phyloP scores from a whole-genome alignment of 2,329 filamentous ascomycete species.

The Endocalyx cinctus region DNA sequence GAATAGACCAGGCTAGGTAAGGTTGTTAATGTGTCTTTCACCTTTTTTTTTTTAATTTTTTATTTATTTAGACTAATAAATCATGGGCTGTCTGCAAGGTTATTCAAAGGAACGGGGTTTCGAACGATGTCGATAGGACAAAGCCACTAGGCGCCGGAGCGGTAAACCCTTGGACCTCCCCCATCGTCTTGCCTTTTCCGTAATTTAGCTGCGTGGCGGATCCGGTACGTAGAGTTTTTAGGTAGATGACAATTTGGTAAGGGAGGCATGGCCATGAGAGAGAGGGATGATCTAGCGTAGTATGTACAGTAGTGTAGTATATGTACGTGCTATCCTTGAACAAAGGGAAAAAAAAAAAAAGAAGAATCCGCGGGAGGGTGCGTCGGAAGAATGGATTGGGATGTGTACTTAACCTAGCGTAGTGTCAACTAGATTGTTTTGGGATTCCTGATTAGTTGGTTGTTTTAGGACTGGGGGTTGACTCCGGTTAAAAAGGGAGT shows the following conservation, averaged over 20 bases:
- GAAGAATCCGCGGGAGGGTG: conserved; percentile 14
- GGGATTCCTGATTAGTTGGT: conserved; percentile 15
- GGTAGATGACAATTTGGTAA: no score
- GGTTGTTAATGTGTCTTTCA: conserved; percentile 23
- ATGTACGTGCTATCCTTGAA: no score
- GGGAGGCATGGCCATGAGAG: no score
- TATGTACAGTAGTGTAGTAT: no score
- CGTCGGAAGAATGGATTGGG: conserved; percentile 12
- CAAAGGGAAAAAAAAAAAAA: no score
- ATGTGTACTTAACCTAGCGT: conserved; percentile 18
- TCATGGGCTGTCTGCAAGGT: conserved; percentile 22
- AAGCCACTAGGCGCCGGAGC: conserved; percentile 23
- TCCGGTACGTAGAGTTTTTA: conserved; percentile 3
- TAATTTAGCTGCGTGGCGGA: conserved; percentile 8
- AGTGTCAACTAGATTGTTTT: conserved; percentile 11
- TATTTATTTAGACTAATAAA: no score
- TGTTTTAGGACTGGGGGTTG: no score
- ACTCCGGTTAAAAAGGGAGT: no score
- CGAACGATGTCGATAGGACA: conserved; percentile 25
- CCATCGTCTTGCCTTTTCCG: conserved; percentile 25
- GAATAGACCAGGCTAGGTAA: conserved; percentile 22
- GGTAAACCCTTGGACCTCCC: conserved; percentile 24
- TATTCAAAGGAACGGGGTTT: conserved; percentile 28
- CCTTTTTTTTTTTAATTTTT: conserved; percentile 5
- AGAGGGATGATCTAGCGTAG: no score